Evolutionary conservation across 2,329 filamentous ascomycete species (phyloP), one percentile per base, ranked within the genome.

Genomic region (Hymenoscyphus fraxineus): DNA sequence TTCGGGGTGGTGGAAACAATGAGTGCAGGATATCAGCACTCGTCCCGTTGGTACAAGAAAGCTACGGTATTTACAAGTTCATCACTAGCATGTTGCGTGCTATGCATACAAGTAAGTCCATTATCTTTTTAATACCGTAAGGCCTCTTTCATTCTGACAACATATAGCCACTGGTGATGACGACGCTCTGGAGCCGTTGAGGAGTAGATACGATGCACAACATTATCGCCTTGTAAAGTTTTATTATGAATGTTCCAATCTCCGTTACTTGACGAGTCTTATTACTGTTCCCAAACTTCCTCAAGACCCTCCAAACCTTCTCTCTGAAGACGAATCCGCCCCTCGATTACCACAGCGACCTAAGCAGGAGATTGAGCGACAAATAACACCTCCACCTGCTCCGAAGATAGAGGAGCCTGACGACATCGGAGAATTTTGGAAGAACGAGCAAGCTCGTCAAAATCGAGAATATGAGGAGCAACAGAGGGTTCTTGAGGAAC

Each of bases 11-110:
- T 32, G 88, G 90, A 58, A 96, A 97, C 79, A 99, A 98, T 74
- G 95, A 99, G 77, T 98, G 94, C 77, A 86, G 94, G 67, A 99
- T 99, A 73, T 96, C 94, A 15, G 92, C 95, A 1, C 80, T 99
- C 61, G 93, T 98, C 27, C 92, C 93, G 2, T 81, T 99, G 55
- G 95, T 99, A 2, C 92, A 97, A 76, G 95, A 99, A 81, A 98
- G 93, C 76, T 99, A 98, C 78, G 95, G 95, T 58, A 98, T 99
- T 71, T 99, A 99, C 83, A 98, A 98, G 79, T 99, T 99, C 77
- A 93, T 97, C 69, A 99, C 95, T 0, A 99, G 95, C 89, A 99
- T 99, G 95, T 80, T 99, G 67, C 87, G 95, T 63, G 95, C 95
- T 16, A 97, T 99, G 93, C 94, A 99, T 77, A 94, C 91, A 2